Evolutionary conservation across 83 land plant genomes (phyloP), one percentile per base, ranked within the genome.

Genomic region (Diphasiastrum complanatum): DNA sequence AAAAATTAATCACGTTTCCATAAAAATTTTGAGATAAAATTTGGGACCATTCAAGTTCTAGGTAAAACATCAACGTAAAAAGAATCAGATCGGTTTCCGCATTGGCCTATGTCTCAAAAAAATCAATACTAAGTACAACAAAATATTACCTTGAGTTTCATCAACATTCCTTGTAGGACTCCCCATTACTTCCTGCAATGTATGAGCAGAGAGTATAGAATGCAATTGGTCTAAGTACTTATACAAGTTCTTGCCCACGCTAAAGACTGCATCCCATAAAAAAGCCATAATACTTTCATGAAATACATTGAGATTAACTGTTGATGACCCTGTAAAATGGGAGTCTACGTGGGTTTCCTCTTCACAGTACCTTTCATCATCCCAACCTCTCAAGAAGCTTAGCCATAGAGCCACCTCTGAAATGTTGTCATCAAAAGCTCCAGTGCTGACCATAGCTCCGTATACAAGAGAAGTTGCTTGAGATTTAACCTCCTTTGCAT

Each of bases 401-500:
- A 91, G 76, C 97, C 97, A 91, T 25, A 83, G 54, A 22, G 51
- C 70, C 26, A 84, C 51, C 67, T 91, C 97, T 36, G 33, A 14
- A n/a, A 33, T 12, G 49, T 87, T 91, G 51, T 45, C 64, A 23
- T 91, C 89, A 80, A 91, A 87, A 19, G 89, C 97, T 54, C 85
- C 83, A 50, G 86, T 87, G 56, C 89, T 87, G n/a, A 78, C 38
- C 81, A 87, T 75, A 5, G 91, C 83, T 58, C 71, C 71, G 40
- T 61, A 51, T 48, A 83, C 86, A 64, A 91, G 52, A 16, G 53
- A 4, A 60, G 64, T 72, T 20, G 84, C 80, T 47, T 76, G 70
- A 31, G 78, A 58, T 61, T 66, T 71, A 59, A 86, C 71, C 26
- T 71, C 61, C 40, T 51, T 68, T 8, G 24, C 60, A 43, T 74